Percentiles rank a stretch among this genome's conserved stretches.
Conservation (phyloP, 495 filamentous ascomycete species). For the Annulohypoxylon nitens region DNA sequence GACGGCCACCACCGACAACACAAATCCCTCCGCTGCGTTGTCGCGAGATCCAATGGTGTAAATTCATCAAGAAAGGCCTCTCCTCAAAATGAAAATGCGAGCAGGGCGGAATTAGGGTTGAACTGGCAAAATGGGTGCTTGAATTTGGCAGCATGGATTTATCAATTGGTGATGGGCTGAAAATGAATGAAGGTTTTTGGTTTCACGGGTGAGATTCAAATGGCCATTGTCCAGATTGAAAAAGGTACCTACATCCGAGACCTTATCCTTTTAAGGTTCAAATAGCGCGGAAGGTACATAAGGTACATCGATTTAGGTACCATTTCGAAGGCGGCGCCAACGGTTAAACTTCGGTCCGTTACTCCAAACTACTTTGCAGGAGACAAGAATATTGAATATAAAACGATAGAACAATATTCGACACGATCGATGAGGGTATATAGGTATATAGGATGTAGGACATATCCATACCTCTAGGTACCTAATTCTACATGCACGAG, state of each 20-base stretch:
- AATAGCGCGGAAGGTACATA: conserved; percentile 13
- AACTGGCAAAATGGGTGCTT: conserved; percentile 28
- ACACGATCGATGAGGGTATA: not conserved
- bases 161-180: conserved; percentile 46
- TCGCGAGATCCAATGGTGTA: conserved; percentile 34
- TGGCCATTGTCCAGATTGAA: conserved; percentile 34
- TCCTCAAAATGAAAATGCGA: conserved; percentile 11
- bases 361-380: not conserved
- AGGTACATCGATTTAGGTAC: conserved; percentile 19
- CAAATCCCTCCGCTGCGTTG: conserved; percentile 44
- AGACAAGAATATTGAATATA: not conserved
- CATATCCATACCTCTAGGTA: not conserved
- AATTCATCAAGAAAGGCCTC: conserved; percentile 41
- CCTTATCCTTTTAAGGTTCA: conserved; percentile 9
- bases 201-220: conserved; percentile 51
- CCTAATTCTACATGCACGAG: not conserved
- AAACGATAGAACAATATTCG: not conserved
- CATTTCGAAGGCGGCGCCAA: conserved; percentile 13
- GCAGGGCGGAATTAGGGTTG: not conserved
- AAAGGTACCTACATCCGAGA: conserved; percentile 35
- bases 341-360: conserved; percentile 47
- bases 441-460: not conserved
- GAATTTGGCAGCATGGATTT: conserved; percentile 28
- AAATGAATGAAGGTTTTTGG: conserved; percentile 46
- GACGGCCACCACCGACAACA: conserved; percentile 43